phyloP scores from a whole-genome alignment of 2,329 filamentous ascomycete genomes.

The Cladophialophora exuberans region DNA sequence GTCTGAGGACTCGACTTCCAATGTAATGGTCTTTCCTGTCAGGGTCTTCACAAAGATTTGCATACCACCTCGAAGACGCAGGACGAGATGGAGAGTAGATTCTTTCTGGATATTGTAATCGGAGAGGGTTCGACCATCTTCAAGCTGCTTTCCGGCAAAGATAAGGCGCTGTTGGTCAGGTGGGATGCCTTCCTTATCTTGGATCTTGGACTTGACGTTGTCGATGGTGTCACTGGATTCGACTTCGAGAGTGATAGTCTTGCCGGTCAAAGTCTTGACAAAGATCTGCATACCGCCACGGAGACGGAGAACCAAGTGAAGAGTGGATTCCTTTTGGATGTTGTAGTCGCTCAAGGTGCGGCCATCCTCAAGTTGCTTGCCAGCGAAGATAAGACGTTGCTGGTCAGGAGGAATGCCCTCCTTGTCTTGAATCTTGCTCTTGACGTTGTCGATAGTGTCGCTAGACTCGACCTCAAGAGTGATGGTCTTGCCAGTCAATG shows the following conservation, averaged over 20 bases:
- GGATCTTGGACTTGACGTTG: conserved; percentile 96
- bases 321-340: conserved; percentile 66
- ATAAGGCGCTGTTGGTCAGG: conserved; percentile 96
- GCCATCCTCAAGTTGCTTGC: conserved; percentile 62
- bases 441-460: conserved; percentile 58
- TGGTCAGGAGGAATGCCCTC: conserved; percentile 63
- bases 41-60: conserved; percentile 62
- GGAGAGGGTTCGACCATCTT: conserved; percentile 86
- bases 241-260: conserved; percentile 69
- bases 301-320: conserved; percentile 75
- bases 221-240: conserved; percentile 85
- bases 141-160: conserved; percentile 94
- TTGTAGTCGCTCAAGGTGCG: conserved; percentile 60
- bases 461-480: conserved; percentile 54
- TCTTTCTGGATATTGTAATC: conserved; percentile 98
- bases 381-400: conserved; percentile 62
- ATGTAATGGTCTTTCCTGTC: conserved; percentile 87
- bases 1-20: conserved; percentile 86
- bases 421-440: conserved; percentile 64
- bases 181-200: conserved; percentile 96
- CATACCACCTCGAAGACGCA: conserved; percentile 82
- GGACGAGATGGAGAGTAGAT: conserved; percentile 80
- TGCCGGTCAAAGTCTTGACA: conserved; percentile 63
- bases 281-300: conserved; percentile 57
- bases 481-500: conserved; percentile 67